These are phyloP conservation scores for Fulvia fulva DNA, from an alignment of 2,329 filamentous ascomycete genomes.

Conservation along the genomic window DNA sequence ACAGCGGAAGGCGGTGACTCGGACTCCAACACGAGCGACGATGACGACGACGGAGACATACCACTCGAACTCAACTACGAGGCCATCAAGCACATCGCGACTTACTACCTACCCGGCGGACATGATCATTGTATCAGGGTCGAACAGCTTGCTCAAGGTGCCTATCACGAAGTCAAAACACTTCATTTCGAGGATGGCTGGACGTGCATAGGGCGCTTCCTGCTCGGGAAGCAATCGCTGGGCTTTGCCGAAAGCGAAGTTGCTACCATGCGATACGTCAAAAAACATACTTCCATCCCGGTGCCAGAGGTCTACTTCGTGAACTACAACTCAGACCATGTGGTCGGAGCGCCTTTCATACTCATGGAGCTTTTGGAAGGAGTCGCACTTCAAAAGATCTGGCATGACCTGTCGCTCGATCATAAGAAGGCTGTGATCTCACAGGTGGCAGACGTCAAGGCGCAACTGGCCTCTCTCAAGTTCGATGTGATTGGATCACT, in stretches of 20 bases:
- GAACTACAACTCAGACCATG: constrained; percentile 13
- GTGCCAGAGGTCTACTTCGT: constrained; percentile 15
- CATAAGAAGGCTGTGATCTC: constrained; percentile 8
- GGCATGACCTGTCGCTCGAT: constrained; percentile 5
- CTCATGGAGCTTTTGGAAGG: constrained; percentile 17
- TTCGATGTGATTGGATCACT: constrained; percentile 14
- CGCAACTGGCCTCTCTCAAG: constrained; percentile 9
- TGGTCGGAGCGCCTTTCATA: constrained; percentile 13
- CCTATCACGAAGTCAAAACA: constrained; percentile 6
- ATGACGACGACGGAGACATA: background rate
- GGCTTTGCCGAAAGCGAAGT: constrained; percentile 9
- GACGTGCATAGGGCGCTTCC: constrained; percentile 15
- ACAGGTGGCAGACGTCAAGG: constrained; percentile 9
- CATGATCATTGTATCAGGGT: constrained; percentile 11
- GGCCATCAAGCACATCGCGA: constrained; percentile 14
- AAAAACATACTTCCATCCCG: constrained; percentile 11
- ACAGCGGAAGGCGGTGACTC: too few relatives aligned
- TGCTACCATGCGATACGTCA: constrained; percentile 11
- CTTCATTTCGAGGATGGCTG: constrained; percentile 18
- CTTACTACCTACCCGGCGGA: constrained; percentile 5
- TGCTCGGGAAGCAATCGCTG: background rate
- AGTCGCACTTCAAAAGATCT: background rate
- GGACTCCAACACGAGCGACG: too few relatives aligned
- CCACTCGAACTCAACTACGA: constrained; percentile 13
- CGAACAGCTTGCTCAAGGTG: background rate